phyloP scores from a whole-genome alignment of 441 rosid species.

The Cnidoscolus chayamansa region DNA sequence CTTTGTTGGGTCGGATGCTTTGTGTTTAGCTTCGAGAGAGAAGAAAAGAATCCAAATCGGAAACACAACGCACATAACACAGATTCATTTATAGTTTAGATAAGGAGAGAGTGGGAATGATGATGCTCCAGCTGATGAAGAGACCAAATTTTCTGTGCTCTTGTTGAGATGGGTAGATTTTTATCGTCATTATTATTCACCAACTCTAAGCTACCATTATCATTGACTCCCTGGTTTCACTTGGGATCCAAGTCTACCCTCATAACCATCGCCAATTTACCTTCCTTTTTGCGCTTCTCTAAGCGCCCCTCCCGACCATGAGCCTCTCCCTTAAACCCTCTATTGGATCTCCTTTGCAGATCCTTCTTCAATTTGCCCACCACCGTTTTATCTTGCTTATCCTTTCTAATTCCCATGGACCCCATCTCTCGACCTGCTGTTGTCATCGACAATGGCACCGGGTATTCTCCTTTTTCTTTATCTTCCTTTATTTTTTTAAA shows the following conservation, averaged over 20 bases:
- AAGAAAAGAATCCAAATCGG: conserved; percentile 43
- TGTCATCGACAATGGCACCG: conserved; percentile 96
- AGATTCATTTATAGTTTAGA: neutral
- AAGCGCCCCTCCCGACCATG: conserved; percentile 52
- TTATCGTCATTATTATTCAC: neutral
- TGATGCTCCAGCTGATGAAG: conserved; percentile 28
- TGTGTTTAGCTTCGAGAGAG: conserved; percentile 24
- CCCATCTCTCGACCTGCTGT: conserved; percentile 90
- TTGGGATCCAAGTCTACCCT: conserved; percentile 46
- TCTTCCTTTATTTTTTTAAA: neutral
- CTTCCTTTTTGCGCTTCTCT: conserved; percentile 19
- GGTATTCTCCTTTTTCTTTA: conserved; percentile 37
- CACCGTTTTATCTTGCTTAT: conserved; percentile 9
- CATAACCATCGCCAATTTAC: conserved; percentile 25
- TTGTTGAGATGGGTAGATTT: conserved; percentile 39
- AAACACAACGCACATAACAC: neutral
- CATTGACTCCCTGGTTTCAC: conserved; percentile 54
- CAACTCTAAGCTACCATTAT: conserved; percentile 20
- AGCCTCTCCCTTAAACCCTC: conserved; percentile 39
- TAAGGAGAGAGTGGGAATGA: conserved; percentile 18
- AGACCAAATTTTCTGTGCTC: neutral
- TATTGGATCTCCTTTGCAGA: conserved; percentile 56
- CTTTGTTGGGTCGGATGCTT: conserved; percentile 12
- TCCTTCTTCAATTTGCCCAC: conserved; percentile 19
- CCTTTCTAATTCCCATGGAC: conserved; percentile 51